Conservation (phyloP, 768 basidiomycete genomes). For the Rossbeevera mucosa region DNA sequence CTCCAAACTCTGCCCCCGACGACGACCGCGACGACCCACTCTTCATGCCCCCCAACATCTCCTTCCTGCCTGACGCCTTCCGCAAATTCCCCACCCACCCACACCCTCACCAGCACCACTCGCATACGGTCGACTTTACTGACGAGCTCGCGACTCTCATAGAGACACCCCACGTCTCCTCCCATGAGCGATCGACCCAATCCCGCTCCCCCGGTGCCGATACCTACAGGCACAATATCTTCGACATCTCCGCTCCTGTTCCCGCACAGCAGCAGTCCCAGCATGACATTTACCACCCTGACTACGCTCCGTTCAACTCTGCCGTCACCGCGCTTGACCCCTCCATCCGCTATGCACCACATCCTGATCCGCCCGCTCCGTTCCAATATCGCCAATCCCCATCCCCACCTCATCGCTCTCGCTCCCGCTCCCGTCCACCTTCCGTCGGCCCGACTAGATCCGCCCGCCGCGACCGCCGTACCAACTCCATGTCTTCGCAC, state of each 20-base stretch:
- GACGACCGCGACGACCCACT: constrained; percentile 30
- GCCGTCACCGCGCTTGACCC: constrained; percentile 50
- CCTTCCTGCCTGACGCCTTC: constrained; percentile 51
- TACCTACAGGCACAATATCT: constrained; percentile 53
- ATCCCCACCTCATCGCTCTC: constrained; percentile 39
- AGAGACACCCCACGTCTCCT: constrained; percentile 29
- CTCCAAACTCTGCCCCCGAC: constrained; percentile 27
- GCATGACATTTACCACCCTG: constrained; percentile 28
- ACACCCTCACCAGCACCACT: constrained; percentile 11
- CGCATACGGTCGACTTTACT: constrained; percentile 47
- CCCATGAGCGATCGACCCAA: constrained; percentile 44
- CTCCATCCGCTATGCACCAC: constrained; percentile 47
- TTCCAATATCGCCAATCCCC: constrained; percentile 25
- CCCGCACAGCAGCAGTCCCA: constrained; percentile 29
- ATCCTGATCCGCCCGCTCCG: constrained; percentile 30
- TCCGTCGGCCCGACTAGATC: constrained; percentile 52
- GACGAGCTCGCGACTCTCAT: constrained; percentile 68
- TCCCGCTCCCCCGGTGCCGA: constrained; percentile 38
- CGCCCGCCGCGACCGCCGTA: constrained; percentile 46
- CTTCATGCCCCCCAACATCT: constrained; percentile 43
- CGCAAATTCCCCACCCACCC: constrained; percentile 43
- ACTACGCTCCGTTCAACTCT: constrained; percentile 43
- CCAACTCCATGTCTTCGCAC: constrained; percentile 56
- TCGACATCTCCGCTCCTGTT: constrained; percentile 53
- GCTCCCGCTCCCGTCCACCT: constrained; percentile 37